Percentiles rank a stretch among this genome's conserved stretches.
These are phyloP conservation scores for Forsythia viridissima DNA, from an alignment of 257 asterid species.

Conservation along the genomic window DNA sequence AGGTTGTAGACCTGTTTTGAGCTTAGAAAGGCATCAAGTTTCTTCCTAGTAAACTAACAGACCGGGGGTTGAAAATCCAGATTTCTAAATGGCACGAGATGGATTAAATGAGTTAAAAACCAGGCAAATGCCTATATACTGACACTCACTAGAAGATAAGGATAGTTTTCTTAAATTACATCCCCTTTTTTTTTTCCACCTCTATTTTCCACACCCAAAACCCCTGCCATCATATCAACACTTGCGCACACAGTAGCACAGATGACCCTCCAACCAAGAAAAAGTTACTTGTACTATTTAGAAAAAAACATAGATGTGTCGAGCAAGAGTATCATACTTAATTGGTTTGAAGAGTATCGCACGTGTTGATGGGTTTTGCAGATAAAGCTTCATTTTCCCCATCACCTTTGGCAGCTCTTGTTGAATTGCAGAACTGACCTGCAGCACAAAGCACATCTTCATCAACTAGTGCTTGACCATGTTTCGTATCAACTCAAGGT, in stretches of 20 bases:
- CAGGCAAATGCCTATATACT: background rate
- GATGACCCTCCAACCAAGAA: background rate
- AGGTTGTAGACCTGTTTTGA: background rate
- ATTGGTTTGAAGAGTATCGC: slow-evolving; percentile 95
- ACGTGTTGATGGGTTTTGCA: slow-evolving; percentile 90
- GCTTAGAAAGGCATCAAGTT: background rate
- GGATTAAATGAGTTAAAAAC: background rate
- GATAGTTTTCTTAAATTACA: background rate
- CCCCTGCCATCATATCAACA: background rate
- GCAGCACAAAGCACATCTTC: slow-evolving; percentile 21
- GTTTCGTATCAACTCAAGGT: background rate
- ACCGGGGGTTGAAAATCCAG: background rate
- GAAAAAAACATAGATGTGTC: background rate
- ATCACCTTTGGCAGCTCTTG: slow-evolving; percentile 78
- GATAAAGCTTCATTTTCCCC: slow-evolving; percentile 95
- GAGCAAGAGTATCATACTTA: slow-evolving; percentile 54
- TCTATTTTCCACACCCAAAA: background rate
- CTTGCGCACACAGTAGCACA: background rate
- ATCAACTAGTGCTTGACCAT: background rate
- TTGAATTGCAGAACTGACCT: slow-evolving; percentile 77
- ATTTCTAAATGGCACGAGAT: background rate
- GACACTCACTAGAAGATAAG: background rate
- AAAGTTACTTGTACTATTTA: background rate
- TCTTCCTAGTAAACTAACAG: background rate
- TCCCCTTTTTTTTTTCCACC: background rate